A percentile compares a stretch with the other conserved stretches of the same genome.
These are phyloP conservation scores for Eremochloa ophiuroides DNA, from an alignment of 176 grass and related monocot species.

Conservation along the genomic window DNA sequence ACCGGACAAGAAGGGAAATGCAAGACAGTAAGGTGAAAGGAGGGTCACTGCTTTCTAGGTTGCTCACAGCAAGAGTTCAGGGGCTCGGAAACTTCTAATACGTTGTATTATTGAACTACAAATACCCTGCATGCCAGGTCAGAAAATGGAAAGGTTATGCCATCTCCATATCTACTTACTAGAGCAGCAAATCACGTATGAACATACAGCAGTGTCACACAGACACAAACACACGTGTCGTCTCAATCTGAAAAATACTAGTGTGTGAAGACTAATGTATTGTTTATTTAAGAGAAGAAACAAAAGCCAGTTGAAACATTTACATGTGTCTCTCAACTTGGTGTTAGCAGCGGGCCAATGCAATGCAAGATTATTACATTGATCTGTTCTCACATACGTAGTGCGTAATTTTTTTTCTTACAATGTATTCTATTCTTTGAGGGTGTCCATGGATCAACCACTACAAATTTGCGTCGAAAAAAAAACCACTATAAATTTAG, in stretches of 20 bases:
- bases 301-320: too few relatives aligned
- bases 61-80: slow-evolving; percentile 60
- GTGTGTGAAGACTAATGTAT: too few relatives aligned
- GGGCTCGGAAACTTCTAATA: slow-evolving; percentile 32
- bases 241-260: too few relatives aligned
- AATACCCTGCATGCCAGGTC: neutral
- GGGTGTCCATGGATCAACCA: slow-evolving; percentile 27
- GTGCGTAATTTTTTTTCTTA: neutral
- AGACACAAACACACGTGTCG: too few relatives aligned
- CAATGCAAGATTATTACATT: too few relatives aligned
- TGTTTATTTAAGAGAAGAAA: too few relatives aligned
- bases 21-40: slow-evolving; percentile 73
- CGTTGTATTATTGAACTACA: neutral
- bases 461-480: slow-evolving; percentile 5
- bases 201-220: too few relatives aligned
- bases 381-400: neutral
- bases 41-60: slow-evolving; percentile 62
- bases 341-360: neutral
- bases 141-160: neutral
- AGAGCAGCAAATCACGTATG: too few relatives aligned
- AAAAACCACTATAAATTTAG: neutral
- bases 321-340: neutral
- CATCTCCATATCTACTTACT: too few relatives aligned
- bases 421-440: slow-evolving; percentile 14
- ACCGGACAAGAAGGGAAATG: neutral